These are phyloP conservation scores for Aspergillus conjunctus DNA, from an alignment of 495 filamentous ascomycete species.

Conservation along the genomic window DNA sequence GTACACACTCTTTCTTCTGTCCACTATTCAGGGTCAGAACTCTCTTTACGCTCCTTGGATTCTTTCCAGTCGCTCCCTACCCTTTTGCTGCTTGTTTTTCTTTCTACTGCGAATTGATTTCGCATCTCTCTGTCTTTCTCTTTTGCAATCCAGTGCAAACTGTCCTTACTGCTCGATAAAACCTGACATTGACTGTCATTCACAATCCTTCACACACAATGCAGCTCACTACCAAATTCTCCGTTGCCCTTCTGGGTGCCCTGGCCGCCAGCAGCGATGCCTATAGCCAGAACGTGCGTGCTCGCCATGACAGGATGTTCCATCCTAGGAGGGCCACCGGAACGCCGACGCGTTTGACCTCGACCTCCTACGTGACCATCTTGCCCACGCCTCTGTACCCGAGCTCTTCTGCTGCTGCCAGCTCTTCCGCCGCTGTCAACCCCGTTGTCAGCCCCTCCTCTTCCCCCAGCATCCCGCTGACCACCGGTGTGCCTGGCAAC, in stretches of 20 bases:
- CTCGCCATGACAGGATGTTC: constrained; percentile 36
- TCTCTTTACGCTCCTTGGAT: constrained; percentile 24
- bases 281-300: constrained; percentile 37
- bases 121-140: constrained; percentile 37
- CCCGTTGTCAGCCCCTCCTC: neutral
- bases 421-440: constrained; percentile 8
- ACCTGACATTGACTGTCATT: constrained; percentile 35
- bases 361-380: constrained; percentile 24
- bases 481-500: neutral
- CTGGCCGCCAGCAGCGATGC: constrained; percentile 50
- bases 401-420: constrained; percentile 15
- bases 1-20: constrained; percentile 12
- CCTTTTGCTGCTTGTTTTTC: constrained; percentile 3
- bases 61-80: constrained; percentile 48
- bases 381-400: constrained; percentile 23
- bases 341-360: constrained; percentile 3
- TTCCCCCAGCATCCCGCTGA: neutral
- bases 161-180: constrained; percentile 15
- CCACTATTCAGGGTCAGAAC: constrained; percentile 35
- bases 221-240: constrained; percentile 50
- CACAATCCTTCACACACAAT: constrained; percentile 29
- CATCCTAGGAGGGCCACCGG: constrained; percentile 24
- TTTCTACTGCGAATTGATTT: constrained; percentile 50
- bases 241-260: constrained; percentile 50
- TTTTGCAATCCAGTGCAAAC: constrained; percentile 1